A percentile compares a stretch with the other conserved stretches of the same genome.
Conservation (phyloP, 1,284 basidiomycete genomes). For the Trichosporon asahii region DNA sequence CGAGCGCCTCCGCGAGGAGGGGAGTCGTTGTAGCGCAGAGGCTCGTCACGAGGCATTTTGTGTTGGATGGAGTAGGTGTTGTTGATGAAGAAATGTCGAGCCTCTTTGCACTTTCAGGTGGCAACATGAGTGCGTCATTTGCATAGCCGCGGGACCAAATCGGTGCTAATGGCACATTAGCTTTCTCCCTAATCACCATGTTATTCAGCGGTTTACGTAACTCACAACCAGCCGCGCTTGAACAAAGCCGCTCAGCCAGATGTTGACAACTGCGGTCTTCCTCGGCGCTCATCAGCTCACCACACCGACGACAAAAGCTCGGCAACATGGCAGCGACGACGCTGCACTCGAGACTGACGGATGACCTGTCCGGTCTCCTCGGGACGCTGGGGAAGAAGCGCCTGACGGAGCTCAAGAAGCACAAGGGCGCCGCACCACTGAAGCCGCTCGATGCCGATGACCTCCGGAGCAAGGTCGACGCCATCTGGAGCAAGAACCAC, state of each 20-base stretch:
- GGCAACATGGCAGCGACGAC: constrained; percentile 9
- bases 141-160: neutral
- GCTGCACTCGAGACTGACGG: constrained; percentile 9
- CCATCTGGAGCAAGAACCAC: constrained; percentile 11
- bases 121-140: neutral
- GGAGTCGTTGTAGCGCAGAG: constrained; percentile 1
- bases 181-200: neutral
- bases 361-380: constrained; percentile 2
- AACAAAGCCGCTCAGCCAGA: neutral
- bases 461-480: constrained; percentile 9
- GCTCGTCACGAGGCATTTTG: neutral
- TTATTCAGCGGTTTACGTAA: neutral
- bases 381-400: constrained; percentile 5
- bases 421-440: neutral
- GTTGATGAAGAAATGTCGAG: constrained; percentile 10
- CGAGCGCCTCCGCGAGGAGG: neutral
- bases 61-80: constrained; percentile 5
- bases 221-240: neutral
- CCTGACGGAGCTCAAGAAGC: constrained; percentile 5
- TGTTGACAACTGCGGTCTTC: neutral
- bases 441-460: constrained; percentile 5
- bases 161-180: neutral
- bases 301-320: neutral
- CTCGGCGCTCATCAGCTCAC: neutral
- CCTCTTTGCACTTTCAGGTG: neutral